Evolutionary conservation across 2,329 filamentous ascomycete genomes (phyloP), one percentile per base, ranked within the genome.

Genomic region (Sclerotiophoma versabilis): DNA sequence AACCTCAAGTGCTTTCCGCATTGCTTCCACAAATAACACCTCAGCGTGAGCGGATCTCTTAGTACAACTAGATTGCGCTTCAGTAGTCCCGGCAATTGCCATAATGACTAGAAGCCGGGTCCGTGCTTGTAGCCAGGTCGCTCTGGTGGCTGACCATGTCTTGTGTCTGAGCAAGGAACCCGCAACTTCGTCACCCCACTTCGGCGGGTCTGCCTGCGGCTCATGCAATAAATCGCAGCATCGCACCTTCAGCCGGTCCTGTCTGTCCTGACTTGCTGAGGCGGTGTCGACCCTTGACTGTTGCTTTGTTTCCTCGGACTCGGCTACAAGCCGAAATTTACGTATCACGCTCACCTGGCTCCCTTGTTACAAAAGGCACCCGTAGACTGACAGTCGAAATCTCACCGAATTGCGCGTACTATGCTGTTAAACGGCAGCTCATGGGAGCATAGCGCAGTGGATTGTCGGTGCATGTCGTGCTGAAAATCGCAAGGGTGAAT

Each of bases 51-150:
- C n/a, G 20, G 36, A 15, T n/a, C 17, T 7, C 20, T n/a, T 23
- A 17, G 5, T 17, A n/a, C n/a, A n/a, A n/a, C n/a, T n/a, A n/a
- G n/a, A n/a, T n/a, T n/a, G n/a, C n/a, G n/a, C n/a, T n/a, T n/a
- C n/a, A n/a, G n/a, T n/a, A 27, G 23, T 20, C 4, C 15, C 26
- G 34, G 32, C 17, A 41, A 6, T 44, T 44, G 17, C 39, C 17
- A 30, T 17, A 19, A 38, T 33, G 17, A 9, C 14, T 27, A 19
- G 17, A 20, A 30, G 11, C 29, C 12, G 19, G 27, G 51, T 44
- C 45, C 26, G 51, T 54, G 51, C 51, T 45, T 29, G 30, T 22
- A 49, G 51, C 27, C 51, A 54, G 51, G 33, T 45, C 45, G 19
- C 45, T 46, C 34, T 41, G 45, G 45, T 49, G 45, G 45, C 34